A percentile compares a stretch with the other conserved stretches of the same genome.
phyloP scores from a whole-genome alignment of 2,329 filamentous ascomycete genomes.

The Colletotrichum musae region DNA sequence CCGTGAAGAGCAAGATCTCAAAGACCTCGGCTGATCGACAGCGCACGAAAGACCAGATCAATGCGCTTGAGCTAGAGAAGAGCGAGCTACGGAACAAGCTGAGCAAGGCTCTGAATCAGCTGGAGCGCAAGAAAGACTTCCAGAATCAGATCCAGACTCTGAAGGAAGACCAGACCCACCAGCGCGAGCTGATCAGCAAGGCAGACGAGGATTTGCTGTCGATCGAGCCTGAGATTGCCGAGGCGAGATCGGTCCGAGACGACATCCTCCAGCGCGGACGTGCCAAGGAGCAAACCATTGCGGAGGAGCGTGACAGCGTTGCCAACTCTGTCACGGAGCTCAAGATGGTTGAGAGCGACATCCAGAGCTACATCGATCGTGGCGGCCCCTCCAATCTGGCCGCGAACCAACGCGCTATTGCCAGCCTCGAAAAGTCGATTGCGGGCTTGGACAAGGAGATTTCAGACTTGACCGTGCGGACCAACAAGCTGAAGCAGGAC shows the following conservation, averaged over 20 bases:
- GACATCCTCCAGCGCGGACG: slow-evolving; percentile 81
- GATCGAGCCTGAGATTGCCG: slow-evolving; percentile 82
- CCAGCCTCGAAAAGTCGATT: slow-evolving; percentile 76
- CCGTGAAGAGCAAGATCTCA: slow-evolving; percentile 73
- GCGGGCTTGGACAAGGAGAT: slow-evolving; percentile 77
- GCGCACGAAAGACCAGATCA: slow-evolving; percentile 77
- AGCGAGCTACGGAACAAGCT: slow-evolving; percentile 83
- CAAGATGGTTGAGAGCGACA: slow-evolving; percentile 80
- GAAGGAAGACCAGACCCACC: slow-evolving; percentile 76
- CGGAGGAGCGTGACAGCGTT: slow-evolving; percentile 79
- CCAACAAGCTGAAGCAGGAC: slow-evolving; percentile 84
- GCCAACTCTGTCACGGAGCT: slow-evolving; percentile 84
- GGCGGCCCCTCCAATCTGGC: slow-evolving; percentile 81
- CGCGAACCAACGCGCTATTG: slow-evolving; percentile 78
- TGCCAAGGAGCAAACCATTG: slow-evolving; percentile 79
- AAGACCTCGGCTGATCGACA: slow-evolving; percentile 81
- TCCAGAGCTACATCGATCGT: slow-evolving; percentile 82
- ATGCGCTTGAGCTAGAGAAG: slow-evolving; percentile 80
- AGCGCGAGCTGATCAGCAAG: slow-evolving; percentile 78
- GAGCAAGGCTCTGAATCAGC: slow-evolving; percentile 76
- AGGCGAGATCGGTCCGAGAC: slow-evolving; percentile 82
- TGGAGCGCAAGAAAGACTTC: slow-evolving; percentile 85
- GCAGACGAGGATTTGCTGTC: slow-evolving; percentile 81
- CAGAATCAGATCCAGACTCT: slow-evolving; percentile 80
- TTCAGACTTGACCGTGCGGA: slow-evolving; percentile 74